phyloP scores from a whole-genome alignment of 192 early-diverging fungal genomes.

The Coemansia sp. region DNA sequence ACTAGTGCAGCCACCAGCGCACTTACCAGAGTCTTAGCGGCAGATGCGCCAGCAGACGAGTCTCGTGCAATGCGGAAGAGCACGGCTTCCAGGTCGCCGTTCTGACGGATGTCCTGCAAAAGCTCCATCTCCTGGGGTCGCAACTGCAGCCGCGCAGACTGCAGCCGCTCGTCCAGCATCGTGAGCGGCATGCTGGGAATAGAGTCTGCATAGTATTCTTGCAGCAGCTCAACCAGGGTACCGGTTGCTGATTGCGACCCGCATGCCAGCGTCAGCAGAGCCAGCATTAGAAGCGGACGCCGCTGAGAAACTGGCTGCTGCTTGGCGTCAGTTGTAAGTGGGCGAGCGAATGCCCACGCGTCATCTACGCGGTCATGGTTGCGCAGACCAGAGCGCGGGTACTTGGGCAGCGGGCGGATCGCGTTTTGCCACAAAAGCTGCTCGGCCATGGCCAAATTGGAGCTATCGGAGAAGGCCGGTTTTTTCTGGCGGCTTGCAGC shows the following conservation, averaged over 20 bases:
- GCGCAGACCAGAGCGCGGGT: constrained; percentile 36
- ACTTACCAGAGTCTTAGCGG: constrained; percentile 20
- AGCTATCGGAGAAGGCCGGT: background rate
- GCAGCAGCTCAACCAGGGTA: constrained; percentile 24
- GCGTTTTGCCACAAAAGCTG: constrained; percentile 50
- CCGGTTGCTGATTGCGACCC: constrained; percentile 3
- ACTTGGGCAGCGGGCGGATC: constrained; percentile 38
- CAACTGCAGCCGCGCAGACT: constrained; percentile 17
- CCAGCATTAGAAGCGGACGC: constrained; percentile 21
- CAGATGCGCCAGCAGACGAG: constrained; percentile 5
- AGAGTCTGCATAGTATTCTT: constrained; percentile 41
- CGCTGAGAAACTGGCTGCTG: constrained; percentile 6
- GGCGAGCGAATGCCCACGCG: constrained; percentile 36
- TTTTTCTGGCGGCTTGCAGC: background rate
- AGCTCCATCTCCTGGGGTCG: constrained; percentile 42
- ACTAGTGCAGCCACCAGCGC: constrained; percentile 33
- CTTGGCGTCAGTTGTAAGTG: constrained; percentile 9
- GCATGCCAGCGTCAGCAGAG: constrained; percentile 18
- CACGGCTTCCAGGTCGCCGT: constrained; percentile 24
- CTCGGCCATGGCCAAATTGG: constrained; percentile 18
- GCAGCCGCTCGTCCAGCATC: constrained; percentile 34
- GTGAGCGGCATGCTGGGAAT: constrained; percentile 33
- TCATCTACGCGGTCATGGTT: constrained; percentile 26
- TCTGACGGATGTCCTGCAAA: constrained; percentile 30
- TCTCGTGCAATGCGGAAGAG: constrained; percentile 11